Evolutionary conservation across 2,329 filamentous ascomycete species (phyloP), one percentile per base, ranked within the genome.

Genomic region (Pseudogymnoascus sp.): DNA sequence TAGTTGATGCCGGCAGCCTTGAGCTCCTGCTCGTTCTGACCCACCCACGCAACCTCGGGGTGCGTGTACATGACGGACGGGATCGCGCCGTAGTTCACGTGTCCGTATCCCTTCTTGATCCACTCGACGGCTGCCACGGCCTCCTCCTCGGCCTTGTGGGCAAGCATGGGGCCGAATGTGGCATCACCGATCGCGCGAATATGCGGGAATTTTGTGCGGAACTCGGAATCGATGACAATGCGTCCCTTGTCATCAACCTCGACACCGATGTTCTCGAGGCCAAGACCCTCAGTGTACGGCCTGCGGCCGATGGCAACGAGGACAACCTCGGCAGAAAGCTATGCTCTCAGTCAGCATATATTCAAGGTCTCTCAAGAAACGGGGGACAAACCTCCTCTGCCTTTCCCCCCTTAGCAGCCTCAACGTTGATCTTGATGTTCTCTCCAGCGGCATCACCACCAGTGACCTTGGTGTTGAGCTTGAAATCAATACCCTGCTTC

Each of bases 41-140:
- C 94, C 56, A 99, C 94, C 94, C 94, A 99, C 37, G 94, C 92
- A 68, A 97, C 94, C 78, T 99, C 94, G 35, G 94, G 94, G 80
- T 97, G 89, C 10, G 94, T 97, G 85, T 99, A 99, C 94, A 99
- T 99, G 79, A 99, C 94, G 35, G 91, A 94, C 68, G 94, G 94
- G 74, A 99, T 99, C 77, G 89, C 91, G 73, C 86, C 91, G 80
- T 99, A 99, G 88, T 99, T 99, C 79, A 99, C 94, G 78, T 99
- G 94, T 64, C 94, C 94, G 78, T 95, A 89, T 69, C 92, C 92
- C 83, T 97, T 97, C 81, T 91, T 93, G 78, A 99, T 94, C 82
- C 92, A 97, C 79, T 99, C 94, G 67, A 97, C 83, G 64, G 88
- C 93, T 33, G 94, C 94, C 67, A 97, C 92, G 65, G 85, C 94